Base-by-base conservation (phyloP, 345 rosid species). In the Triadica sebifera region DNA sequence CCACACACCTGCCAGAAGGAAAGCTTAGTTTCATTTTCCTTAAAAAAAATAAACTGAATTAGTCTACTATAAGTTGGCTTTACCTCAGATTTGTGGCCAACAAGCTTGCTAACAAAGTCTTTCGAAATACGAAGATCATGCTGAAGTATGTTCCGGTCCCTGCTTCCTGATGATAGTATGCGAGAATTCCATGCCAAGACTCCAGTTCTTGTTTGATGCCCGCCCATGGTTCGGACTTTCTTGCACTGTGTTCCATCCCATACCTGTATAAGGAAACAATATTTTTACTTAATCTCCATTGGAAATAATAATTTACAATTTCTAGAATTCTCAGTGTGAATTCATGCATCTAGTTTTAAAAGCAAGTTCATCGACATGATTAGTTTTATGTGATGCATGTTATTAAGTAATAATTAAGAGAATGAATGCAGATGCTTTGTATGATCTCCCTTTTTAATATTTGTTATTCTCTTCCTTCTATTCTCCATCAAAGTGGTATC, bases 131-230 rank as follows among this genome's bases (percentile, higher is more conserved):
- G 89, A 52, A 95, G 94, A 84, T 95, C 99, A 69, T 95, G 99
- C 58, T 95, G 96, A 81, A 95, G 98, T 52, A 95, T 95, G 83
- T 85, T 86, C 8, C 94, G 85, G 80, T 93, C 97, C 80, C 97
- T 89, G 83, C 99, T 93, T 82, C 99, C 99, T 5, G 99, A 95
- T 56, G 99, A 76, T 41, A 95, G 78, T 74, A 81, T 85, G 65
- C 97, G 85, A 0, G 99, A 95, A 82, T 89, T 95, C 99, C 99
- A 95, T 5, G 99, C 93, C 89, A 95, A 75, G 74, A 91, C 96
- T 17, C 99, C 94, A 1, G 97, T 82, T 86, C 99, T 91, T 13
- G 99, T 95, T 75, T 93, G 99, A 81, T 93, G 99, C 39, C 99
- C 97, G 2, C 90, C 85, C 96, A 95, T 91, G 20, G 97, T 90